Evolutionary conservation across 1,284 basidiomycete genomes (phyloP), one percentile per base, ranked within the genome.

Genomic region (Takashimella tepidaria): DNA sequence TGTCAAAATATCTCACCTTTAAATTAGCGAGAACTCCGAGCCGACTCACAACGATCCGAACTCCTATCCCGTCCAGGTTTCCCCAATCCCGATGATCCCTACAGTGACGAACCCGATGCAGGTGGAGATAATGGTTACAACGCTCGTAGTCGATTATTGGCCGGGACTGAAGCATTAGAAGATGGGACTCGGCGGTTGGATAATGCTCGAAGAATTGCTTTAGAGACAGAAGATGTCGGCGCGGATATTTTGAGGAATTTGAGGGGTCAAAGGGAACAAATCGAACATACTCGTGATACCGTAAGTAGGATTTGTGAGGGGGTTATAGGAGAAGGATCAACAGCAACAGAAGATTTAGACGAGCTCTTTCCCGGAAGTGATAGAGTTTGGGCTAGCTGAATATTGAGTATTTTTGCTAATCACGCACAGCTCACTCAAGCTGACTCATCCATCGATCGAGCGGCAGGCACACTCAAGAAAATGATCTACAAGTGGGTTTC

Each of bases 191-290:
- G 85, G 58, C 80, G 96, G 45, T 76, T 99, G 49, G 84, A 92
- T 62, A 92, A 96, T 59, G 91, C 88, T 19, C 91, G 97, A 60
- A 82, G 92, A 21, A 84, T 98, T 45, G 95, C 95, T 5, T 78
- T 98, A 23, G 93, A 98, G 79, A 98, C 96, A 8, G 96, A 98
- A 76, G 86, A 90, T 66, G 85, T 98, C 37, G 96, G 96, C 10
- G 85, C 92, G 12, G 92, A 92, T 63, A 98, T 99, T 66, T 72
- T 99, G 58, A 75, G 86, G 65, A 92, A 89, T 68, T 79, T 99
- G 58, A 78, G 92, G 49, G 79, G 82, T 2, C 96, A 99, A 77
- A 78, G 96, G 59, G 96, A 98, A 72, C 92, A 95, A 77, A 93
- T 98, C 61, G 88, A 96, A 78, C 88, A 96, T 69, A 84, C 93